Percentiles rank a stretch among this genome's conserved stretches.
These are phyloP conservation scores for Castanopsis chinensis DNA, from an alignment of 306 rosid species.

Conservation along the genomic window DNA sequence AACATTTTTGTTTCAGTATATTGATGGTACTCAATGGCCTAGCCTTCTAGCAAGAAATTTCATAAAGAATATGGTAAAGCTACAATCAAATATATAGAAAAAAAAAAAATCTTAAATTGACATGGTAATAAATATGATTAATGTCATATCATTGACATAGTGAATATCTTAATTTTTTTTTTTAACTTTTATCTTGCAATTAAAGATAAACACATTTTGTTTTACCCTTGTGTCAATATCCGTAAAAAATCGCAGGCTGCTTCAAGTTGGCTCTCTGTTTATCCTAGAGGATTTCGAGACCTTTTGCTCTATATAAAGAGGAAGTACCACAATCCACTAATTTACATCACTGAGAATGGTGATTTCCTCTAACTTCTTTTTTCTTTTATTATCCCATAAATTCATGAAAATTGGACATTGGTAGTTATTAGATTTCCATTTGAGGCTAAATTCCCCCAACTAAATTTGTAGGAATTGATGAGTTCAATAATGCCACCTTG, in stretches of 20 bases:
- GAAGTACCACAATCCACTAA: slow-evolving; percentile 47
- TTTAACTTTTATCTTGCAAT: no score
- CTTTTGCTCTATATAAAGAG: slow-evolving; percentile 43
- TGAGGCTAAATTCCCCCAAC: neutral
- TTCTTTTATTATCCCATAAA: neutral
- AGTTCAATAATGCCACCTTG: slow-evolving; percentile 44
- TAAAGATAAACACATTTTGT: no score
- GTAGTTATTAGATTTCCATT: slow-evolving; percentile 5
- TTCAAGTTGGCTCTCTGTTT: slow-evolving; percentile 47
- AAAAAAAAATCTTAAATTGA: no score
- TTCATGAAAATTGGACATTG: neutral
- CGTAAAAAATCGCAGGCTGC: slow-evolving; percentile 31
- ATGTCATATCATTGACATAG: no score
- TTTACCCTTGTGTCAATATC: no score
- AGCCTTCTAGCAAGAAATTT: no score
- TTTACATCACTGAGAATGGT: slow-evolving; percentile 75
- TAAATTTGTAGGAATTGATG: slow-evolving; percentile 48
- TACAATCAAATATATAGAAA: no score
- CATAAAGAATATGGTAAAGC: no score
- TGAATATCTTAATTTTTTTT: no score
- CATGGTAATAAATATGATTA: no score
- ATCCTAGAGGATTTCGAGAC: slow-evolving; percentile 53
- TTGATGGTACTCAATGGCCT: no score
- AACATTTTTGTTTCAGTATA: neutral
- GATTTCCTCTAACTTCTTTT: neutral